Evolutionary conservation across 225 moss, liverwort and hornwort genomes (phyloP).

Genomic region (Climacium dendroides): DNA sequence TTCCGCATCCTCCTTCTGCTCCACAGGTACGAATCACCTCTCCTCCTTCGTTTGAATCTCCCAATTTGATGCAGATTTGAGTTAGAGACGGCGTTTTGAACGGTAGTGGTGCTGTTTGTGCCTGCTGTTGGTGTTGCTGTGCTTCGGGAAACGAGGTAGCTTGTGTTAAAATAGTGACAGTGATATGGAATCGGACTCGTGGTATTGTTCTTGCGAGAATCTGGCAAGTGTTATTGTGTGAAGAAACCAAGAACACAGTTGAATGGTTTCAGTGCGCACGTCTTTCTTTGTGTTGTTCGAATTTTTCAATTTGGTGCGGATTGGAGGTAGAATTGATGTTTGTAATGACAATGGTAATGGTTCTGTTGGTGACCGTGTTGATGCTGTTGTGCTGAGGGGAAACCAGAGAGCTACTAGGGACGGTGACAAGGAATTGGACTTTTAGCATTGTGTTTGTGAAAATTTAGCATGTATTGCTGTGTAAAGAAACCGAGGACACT

Average conservation of each 20-base stretch:
- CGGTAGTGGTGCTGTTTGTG: not conserved
- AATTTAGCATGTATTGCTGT: not conserved
- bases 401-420: not conserved
- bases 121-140: not conserved
- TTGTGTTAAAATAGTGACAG: not conserved
- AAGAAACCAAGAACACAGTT: not conserved
- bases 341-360: not conserved
- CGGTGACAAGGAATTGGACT: not conserved
- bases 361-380: not conserved
- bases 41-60: not conserved
- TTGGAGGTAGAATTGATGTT: not conserved
- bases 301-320: not conserved
- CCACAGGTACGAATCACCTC: not conserved
- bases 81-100: not conserved
- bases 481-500: not conserved
- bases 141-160: not conserved
- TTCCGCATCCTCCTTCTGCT: not conserved
- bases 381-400: not conserved
- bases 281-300: not conserved
- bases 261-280: not conserved
- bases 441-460: not conserved
- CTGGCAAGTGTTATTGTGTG: not conserved
- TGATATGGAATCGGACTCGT: not conserved
- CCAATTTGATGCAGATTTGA: not conserved
- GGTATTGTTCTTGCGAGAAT: not conserved